Percentiles rank a stretch among this genome's conserved stretches.
Evolutionary conservation across 345 rosid species (phyloP).

Genomic region (Turnera subulata): DNA sequence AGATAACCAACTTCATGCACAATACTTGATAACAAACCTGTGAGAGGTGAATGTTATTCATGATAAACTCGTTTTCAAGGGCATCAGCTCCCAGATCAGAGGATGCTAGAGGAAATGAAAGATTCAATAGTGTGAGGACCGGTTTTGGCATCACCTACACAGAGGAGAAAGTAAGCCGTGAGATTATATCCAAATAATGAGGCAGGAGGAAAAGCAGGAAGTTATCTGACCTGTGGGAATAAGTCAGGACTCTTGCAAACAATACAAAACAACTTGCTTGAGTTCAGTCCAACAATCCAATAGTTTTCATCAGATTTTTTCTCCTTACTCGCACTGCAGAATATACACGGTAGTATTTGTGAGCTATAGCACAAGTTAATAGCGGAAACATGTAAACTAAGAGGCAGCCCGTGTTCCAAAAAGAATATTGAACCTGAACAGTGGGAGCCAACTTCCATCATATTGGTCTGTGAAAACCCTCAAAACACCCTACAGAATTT

Average conservation of each 20-base stretch:
- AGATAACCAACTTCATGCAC: background rate
- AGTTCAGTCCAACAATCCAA: constrained; percentile 83
- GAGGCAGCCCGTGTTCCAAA: background rate
- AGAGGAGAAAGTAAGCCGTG: constrained; percentile 12
- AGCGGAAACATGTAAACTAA: constrained; percentile 1
- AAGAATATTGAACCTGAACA: constrained; percentile 66
- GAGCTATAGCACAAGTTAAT: background rate
- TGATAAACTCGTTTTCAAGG: constrained; percentile 84
- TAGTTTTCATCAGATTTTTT: constrained; percentile 67
- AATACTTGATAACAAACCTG: constrained; percentile 45
- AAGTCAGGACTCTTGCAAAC: constrained; percentile 62
- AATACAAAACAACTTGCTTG: constrained; percentile 65
- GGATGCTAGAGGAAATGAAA: constrained; percentile 76
- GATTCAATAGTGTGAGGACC: constrained; percentile 58
- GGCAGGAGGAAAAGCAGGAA: constrained; percentile 6
- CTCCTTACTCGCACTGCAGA: constrained; percentile 58
- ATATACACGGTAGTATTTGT: constrained; percentile 11
- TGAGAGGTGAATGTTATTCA: constrained; percentile 54
- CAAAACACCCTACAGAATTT: constrained; percentile 61
- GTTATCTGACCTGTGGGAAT: constrained; percentile 67
- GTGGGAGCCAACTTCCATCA: constrained; percentile 95
- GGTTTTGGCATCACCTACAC: constrained; percentile 89
- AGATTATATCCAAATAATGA: constrained; percentile 4
- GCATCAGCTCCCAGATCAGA: constrained; percentile 91
- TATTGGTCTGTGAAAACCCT: constrained; percentile 61